Evolutionary conservation across 352 stramenopile genomes (phyloP).

Genomic region (Globisporangium carolinianum): DNA sequence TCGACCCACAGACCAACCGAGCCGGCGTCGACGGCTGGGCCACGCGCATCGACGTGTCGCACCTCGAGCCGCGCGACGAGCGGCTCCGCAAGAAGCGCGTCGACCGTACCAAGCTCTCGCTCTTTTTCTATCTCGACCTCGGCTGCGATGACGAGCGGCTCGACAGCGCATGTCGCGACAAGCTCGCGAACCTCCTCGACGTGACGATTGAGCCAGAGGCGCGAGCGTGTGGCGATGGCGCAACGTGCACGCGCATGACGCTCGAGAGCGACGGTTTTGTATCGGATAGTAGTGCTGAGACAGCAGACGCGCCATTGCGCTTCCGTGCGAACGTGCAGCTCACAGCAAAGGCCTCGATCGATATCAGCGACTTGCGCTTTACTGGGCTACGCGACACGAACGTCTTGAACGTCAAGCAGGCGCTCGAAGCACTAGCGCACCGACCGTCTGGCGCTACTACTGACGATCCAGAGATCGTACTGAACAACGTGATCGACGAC

Average conservation of each 20-base stretch:
- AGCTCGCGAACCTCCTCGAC: conserved; percentile 43
- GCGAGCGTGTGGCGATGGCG: conserved; percentile 12
- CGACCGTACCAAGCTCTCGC: conserved; percentile 48
- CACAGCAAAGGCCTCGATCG: conserved; percentile 25
- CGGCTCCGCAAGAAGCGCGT: conserved; percentile 27
- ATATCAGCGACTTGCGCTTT: conserved; percentile 42
- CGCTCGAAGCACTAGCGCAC: conserved; percentile 34
- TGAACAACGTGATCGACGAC: conserved; percentile 69
- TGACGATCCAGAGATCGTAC: conserved; percentile 38
- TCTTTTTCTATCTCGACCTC: conserved; percentile 80
- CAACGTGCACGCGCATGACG: conserved; percentile 30
- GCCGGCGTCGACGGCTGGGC: conserved; percentile 37
- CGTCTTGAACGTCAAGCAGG: conserved; percentile 68
- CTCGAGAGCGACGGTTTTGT: conserved; percentile 30
- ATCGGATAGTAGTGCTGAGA: not conserved
- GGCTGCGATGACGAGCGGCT: conserved; percentile 64
- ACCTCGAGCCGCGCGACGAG: conserved; percentile 40
- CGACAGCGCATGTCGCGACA: conserved; percentile 36
- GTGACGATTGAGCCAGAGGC: conserved; percentile 28
- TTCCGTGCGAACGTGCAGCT: conserved; percentile 53
- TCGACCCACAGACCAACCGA: not conserved
- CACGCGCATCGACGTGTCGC: conserved; percentile 27
- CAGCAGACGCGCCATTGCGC: conserved; percentile 19
- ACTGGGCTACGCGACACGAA: conserved; percentile 50
- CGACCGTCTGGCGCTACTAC: conserved; percentile 10